These are phyloP conservation scores for Glycine latifolia DNA, from an alignment of 306 rosid genomes.

Conservation along the genomic window DNA sequence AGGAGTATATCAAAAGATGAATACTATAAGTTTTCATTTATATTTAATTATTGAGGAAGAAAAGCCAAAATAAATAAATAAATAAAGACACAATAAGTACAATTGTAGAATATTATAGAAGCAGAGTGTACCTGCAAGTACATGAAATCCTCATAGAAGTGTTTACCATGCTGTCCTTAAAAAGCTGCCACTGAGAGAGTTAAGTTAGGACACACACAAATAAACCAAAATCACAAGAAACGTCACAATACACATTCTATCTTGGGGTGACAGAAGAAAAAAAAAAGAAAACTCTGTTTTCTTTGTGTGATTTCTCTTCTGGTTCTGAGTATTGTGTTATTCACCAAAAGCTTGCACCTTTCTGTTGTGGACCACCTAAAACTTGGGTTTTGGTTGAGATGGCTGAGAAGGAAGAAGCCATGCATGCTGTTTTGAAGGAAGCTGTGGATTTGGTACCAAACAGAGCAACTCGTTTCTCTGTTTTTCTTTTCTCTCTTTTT, in stretches of 20 bases:
- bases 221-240: neutral
- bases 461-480: constrained; percentile 42
- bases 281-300: constrained; percentile 39
- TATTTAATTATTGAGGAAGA: neutral
- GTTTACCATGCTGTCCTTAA: neutral
- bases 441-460: constrained; percentile 79
- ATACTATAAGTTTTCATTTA: no score
- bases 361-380: neutral
- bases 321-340: neutral
- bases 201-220: constrained; percentile 23
- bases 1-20: no score
- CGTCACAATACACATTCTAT: neutral
- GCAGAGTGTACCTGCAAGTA: constrained; percentile 48
- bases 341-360: neutral
- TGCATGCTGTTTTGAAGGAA: constrained; percentile 80
- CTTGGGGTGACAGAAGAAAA: neutral
- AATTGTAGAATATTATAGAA: constrained; percentile 20
- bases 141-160: constrained; percentile 44
- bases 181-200: constrained; percentile 41
- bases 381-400: constrained; percentile 31
- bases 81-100: neutral
- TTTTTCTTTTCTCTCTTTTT: neutral
- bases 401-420: constrained; percentile 60
- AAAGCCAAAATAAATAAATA: neutral
- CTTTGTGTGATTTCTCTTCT: neutral